phyloP scores from a whole-genome alignment of 2,329 filamentous ascomycete genomes.

The Arthrobotrys pseudoclavata region DNA sequence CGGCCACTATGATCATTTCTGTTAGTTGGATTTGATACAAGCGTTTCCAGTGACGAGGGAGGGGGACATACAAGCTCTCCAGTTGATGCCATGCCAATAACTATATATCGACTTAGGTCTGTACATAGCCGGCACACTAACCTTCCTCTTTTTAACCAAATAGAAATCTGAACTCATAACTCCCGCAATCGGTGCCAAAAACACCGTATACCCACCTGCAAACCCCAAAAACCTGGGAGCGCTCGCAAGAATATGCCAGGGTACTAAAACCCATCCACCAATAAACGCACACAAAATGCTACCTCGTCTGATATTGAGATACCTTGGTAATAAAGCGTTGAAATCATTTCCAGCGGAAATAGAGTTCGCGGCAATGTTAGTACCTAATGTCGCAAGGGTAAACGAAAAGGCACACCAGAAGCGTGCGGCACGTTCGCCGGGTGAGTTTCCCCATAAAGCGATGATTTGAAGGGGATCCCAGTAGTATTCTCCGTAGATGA shows the following conservation, averaged over 20 bases:
- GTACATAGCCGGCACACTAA: slow-evolving; percentile 65
- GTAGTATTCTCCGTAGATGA: slow-evolving; percentile 70
- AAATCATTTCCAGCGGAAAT: slow-evolving; percentile 73
- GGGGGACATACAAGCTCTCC: slow-evolving; percentile 45
- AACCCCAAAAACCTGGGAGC: slow-evolving; percentile 75
- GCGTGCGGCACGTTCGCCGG: slow-evolving; percentile 67
- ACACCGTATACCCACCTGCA: slow-evolving; percentile 76
- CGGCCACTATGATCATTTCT: slow-evolving; percentile 13
- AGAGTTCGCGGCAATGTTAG: slow-evolving; percentile 72
- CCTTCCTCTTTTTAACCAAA: slow-evolving; percentile 71
- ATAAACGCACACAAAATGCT: slow-evolving; percentile 72
- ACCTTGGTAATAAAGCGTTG: slow-evolving; percentile 71
- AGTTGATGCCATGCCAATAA: slow-evolving; percentile 48
- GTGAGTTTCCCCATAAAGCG: slow-evolving; percentile 66
- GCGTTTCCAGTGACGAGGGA: not conserved
- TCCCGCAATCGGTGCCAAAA: slow-evolving; percentile 75
- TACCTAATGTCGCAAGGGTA: slow-evolving; percentile 72
- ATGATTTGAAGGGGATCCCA: slow-evolving; percentile 71
- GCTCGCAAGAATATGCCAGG: slow-evolving; percentile 76
- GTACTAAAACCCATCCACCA: slow-evolving; percentile 73
- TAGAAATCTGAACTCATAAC: slow-evolving; percentile 75
- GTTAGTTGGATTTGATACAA: not conserved
- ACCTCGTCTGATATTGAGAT: slow-evolving; percentile 72
- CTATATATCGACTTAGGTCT: slow-evolving; percentile 45
- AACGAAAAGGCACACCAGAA: slow-evolving; percentile 72